Conservation (phyloP, 352 stramenopile genomes). For the Elongisporangium senticosum region DNA sequence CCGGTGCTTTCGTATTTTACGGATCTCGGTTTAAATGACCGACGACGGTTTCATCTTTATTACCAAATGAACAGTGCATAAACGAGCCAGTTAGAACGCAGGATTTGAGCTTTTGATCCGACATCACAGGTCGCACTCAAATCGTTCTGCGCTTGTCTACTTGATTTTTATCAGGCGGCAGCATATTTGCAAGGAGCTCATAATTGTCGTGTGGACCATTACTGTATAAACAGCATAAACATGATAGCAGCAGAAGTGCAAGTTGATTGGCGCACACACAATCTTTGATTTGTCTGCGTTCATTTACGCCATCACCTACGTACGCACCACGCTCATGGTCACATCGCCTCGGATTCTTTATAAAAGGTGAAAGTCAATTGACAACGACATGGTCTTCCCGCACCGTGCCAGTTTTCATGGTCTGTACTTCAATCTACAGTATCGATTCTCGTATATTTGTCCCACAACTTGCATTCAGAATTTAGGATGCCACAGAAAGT, state of each 20-base stretch:
- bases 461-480: background rate
- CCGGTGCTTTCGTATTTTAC: background rate
- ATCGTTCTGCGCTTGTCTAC: background rate
- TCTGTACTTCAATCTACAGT: background rate
- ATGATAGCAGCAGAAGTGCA: background rate
- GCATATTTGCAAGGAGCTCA: background rate
- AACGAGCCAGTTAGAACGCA: background rate
- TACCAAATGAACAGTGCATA: background rate
- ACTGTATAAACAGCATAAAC: background rate
- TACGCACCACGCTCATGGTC: too few relatives aligned
- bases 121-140: background rate
- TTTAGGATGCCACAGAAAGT: background rate
- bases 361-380: too few relatives aligned
- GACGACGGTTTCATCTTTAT: background rate
- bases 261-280: background rate
- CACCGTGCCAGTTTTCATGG: background rate
- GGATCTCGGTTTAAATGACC: background rate
- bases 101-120: background rate
- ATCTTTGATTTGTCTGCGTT: background rate
- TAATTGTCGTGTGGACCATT: background rate
- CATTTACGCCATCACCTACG: background rate
- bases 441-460: background rate
- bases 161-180: background rate
- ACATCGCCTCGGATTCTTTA: too few relatives aligned
- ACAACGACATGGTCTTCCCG: too few relatives aligned